Evolutionary conservation across 2,329 filamentous ascomycete genomes (phyloP).

Genomic region (Alternaria ventricosa): DNA sequence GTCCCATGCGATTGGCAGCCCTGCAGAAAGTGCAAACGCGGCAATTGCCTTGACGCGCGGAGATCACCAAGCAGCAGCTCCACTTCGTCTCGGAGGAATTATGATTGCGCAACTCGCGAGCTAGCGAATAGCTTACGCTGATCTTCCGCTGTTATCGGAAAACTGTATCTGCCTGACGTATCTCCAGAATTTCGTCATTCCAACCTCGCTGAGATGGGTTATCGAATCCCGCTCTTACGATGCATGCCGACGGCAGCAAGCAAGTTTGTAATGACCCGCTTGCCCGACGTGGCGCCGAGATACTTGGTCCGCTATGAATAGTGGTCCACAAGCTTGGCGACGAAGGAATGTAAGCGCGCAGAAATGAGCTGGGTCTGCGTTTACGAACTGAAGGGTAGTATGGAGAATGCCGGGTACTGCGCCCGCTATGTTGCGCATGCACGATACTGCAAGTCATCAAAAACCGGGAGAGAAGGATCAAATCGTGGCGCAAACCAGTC

Average conservation of each 20-base stretch:
- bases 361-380: not conserved
- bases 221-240: slow-evolving; percentile 1
- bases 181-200: not conserved
- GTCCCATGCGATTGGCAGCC: slow-evolving; percentile 6
- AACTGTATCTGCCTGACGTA: slow-evolving; percentile 7
- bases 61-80: slow-evolving; percentile 1
- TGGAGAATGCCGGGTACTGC: not conserved
- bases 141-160: slow-evolving; percentile 6
- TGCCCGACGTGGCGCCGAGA: slow-evolving; percentile 11
- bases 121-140: slow-evolving; percentile 1
- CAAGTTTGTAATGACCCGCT: not conserved
- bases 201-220: not conserved
- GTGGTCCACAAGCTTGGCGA: not conserved
- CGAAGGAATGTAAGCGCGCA: not conserved
- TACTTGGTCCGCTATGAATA: not conserved
- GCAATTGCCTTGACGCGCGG: not conserved
- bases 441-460: not conserved
- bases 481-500: not conserved
- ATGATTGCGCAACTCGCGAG: slow-evolving; percentile 8
- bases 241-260: not conserved
- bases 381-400: not conserved
- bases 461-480: not conserved
- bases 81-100: not conserved
- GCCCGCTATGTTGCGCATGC: not conserved
- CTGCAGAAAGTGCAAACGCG: slow-evolving; percentile 1